Conservation (phyloP, 805 yeast species). For the Tetrapisispora taiwanensis region DNA sequence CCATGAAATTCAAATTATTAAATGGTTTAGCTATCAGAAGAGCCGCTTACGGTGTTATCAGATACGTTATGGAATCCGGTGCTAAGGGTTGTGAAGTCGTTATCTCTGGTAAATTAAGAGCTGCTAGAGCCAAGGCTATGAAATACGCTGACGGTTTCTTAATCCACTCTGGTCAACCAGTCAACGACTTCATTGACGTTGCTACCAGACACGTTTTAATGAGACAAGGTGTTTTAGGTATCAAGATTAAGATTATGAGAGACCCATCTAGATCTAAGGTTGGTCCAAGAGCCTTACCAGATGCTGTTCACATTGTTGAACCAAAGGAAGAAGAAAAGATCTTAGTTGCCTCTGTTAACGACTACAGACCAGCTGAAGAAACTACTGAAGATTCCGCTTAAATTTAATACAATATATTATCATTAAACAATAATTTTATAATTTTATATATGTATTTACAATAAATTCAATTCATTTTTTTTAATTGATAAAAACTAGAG, state of each 20-base stretch:
- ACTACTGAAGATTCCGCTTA: constrained; percentile 18
- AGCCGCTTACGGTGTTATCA: constrained; percentile 99
- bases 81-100: constrained; percentile 99
- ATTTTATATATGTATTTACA: constrained; percentile 1
- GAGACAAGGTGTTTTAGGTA: constrained; percentile 99
- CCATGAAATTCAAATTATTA: constrained; percentile 93
- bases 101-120: constrained; percentile 98
- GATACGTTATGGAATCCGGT: constrained; percentile 99
- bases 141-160: constrained; percentile 99
- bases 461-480: constrained; percentile 1
- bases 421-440: neutral
- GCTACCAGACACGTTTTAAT: constrained; percentile 99
- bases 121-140: constrained; percentile 99
- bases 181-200: constrained; percentile 93
- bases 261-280: constrained; percentile 82
- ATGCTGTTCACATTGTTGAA: constrained; percentile 82
- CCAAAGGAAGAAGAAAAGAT: constrained; percentile 89
- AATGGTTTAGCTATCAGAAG: constrained; percentile 99
- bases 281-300: constrained; percentile 92
- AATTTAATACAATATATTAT: constrained; percentile 1
- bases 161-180: constrained; percentile 99
- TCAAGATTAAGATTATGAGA: constrained; percentile 98
- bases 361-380: constrained; percentile 40
- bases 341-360: constrained; percentile 73
- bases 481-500: too few relatives aligned